Evolutionary conservation across 2,329 filamentous ascomycete genomes (phyloP), one percentile per base, ranked within the genome.

Genomic region (Alternaria triticina): DNA sequence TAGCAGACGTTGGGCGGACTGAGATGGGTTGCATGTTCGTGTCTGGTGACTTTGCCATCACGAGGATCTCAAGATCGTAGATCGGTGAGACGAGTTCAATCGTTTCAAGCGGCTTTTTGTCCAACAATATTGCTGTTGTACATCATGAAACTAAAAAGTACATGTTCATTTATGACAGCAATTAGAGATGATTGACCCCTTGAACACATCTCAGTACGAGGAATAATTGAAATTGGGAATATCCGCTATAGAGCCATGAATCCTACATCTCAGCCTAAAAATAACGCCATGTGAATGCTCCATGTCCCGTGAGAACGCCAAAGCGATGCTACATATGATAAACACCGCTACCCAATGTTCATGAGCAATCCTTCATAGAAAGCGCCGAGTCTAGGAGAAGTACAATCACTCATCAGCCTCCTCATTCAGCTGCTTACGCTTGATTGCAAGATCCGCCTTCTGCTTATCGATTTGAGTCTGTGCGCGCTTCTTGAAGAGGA

Each of bases 401-500:
- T 8, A 13, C 9, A 2, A 25, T 47, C 66, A 68, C 50, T 74
- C 71, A 40, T 72, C 69, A 23, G 62, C 63, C 50, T 75, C 77
- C 27, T 75, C 76, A 12, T 77, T 70, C 46, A 77, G 67, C 57
- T 83, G 83, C 79, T 88, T 88, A 54, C 87, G 74, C 62, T 85
- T 82, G 67, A 88, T 74, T 66, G 87, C 85, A n/a, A 82, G 80
- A 75, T 85, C 83, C 13, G 69, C 66, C 47, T 70, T 68, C 58
- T 87, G 74, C 57, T 81, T 83, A 27, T 82, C 79, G 49, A 87
- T 80, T 61, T 83, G 85, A 46, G 81, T 80, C 69, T 83, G 77
- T 58, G 86, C 76, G 59, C 86, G 80, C 66, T 82, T 79, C 74
- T 82, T 84, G 67, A 87, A 78, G 62, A 88, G 80, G 12, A 75